A percentile compares a stretch with the other conserved stretches of the same genome.
phyloP scores from a whole-genome alignment of 352 stramenopile genomes.

The Pythium vanterpoolii region DNA sequence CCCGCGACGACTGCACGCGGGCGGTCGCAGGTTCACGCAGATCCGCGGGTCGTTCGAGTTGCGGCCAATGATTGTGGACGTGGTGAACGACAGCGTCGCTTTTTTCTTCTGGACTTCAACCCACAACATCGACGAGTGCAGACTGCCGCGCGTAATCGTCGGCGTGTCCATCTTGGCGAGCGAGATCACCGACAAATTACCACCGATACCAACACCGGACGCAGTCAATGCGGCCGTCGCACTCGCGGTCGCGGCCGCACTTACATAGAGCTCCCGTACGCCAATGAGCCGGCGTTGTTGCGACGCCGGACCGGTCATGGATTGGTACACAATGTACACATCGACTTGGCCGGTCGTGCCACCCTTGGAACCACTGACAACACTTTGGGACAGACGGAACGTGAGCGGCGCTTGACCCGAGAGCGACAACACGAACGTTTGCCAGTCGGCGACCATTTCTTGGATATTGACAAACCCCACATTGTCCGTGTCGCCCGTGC shows the following conservation, averaged over 20 bases:
- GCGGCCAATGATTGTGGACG: constrained; percentile 62
- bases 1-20: constrained; percentile 48
- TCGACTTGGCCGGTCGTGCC: constrained; percentile 29
- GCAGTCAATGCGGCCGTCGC: constrained; percentile 8
- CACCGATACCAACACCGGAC: constrained; percentile 4
- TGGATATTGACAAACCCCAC: constrained; percentile 69
- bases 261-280: constrained; percentile 44
- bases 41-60: constrained; percentile 63
- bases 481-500: constrained; percentile 23
- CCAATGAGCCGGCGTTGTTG: background rate
- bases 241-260: constrained; percentile 25
- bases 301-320: constrained; percentile 27
- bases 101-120: constrained; percentile 59
- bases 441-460: constrained; percentile 49
- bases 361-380: constrained; percentile 46
- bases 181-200: constrained; percentile 40
- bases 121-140: constrained; percentile 78
- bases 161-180: constrained; percentile 63
- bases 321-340: constrained; percentile 63
- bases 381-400: constrained; percentile 57
- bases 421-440: constrained; percentile 43
- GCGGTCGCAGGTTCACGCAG: constrained; percentile 61
- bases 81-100: constrained; percentile 74
- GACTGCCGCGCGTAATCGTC: constrained; percentile 29
- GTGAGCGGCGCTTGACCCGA: constrained; percentile 48